phyloP scores from a whole-genome alignment of 805 yeast species.

The Lipomyces sp. region DNA sequence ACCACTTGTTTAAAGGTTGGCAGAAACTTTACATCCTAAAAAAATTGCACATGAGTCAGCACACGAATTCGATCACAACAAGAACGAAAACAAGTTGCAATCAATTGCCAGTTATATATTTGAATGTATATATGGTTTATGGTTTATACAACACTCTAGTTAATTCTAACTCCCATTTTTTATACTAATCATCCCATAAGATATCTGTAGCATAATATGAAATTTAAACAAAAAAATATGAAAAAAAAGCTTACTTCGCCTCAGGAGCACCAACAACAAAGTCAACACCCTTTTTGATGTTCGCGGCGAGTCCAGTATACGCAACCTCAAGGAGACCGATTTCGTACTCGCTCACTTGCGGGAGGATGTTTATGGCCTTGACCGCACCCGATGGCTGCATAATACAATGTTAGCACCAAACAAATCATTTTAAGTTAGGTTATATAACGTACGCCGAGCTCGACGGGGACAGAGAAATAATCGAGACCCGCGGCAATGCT shows the following conservation, averaged over 20 bases:
- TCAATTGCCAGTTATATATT: background rate
- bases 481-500: constrained; percentile 87
- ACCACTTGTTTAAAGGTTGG: background rate
- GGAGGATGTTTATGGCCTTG: constrained; percentile 62
- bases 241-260: constrained; percentile 28
- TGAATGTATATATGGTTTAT: background rate
- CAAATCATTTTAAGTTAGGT: background rate
- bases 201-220: background rate
- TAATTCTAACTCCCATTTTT: background rate
- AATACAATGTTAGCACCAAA: background rate
- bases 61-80: background rate
- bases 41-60: background rate
- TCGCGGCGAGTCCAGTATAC: constrained; percentile 83
- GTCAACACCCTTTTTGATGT: constrained; percentile 90
- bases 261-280: constrained; percentile 58
- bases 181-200: background rate
- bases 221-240: background rate
- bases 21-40: constrained; percentile 1
- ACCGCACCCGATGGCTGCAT: constrained; percentile 64
- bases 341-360: constrained; percentile 75
- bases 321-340: constrained; percentile 80
- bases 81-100: background rate
- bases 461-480: constrained; percentile 93
- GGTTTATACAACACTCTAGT: background rate
- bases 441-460: constrained; percentile 71